phyloP scores from a whole-genome alignment of 2,329 filamentous ascomycete species.

The Claviceps maximensis region DNA sequence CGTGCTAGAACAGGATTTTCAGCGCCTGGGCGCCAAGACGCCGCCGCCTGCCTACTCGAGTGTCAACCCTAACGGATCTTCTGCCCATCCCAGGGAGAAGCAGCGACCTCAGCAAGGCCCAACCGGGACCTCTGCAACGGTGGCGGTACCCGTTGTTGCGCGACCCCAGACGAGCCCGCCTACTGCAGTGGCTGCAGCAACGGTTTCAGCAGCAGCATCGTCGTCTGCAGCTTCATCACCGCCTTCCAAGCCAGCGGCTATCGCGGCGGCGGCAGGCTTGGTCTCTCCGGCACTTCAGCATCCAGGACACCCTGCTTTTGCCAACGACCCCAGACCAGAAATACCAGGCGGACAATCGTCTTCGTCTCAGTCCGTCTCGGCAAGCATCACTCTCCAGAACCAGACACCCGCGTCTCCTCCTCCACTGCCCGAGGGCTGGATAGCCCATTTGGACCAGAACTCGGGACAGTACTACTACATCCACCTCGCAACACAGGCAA shows the following conservation, averaged over 20 bases:
- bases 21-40: slow-evolving; percentile 67
- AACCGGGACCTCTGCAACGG: slow-evolving; percentile 8
- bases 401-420: slow-evolving; percentile 71
- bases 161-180: slow-evolving; percentile 5
- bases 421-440: slow-evolving; percentile 94
- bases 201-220: not conserved
- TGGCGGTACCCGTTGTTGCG: slow-evolving; percentile 11
- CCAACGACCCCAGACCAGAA: slow-evolving; percentile 58
- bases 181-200: slow-evolving; percentile 6
- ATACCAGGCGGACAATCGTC: slow-evolving; percentile 32
- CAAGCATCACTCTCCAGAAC: slow-evolving; percentile 22
- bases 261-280: slow-evolving; percentile 16
- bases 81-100: slow-evolving; percentile 71
- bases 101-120: slow-evolving; percentile 32
- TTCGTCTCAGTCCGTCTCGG: slow-evolving; percentile 27
- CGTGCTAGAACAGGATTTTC: slow-evolving; percentile 75
- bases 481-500: slow-evolving; percentile 85
- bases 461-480: slow-evolving; percentile 99
- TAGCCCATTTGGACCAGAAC: slow-evolving; percentile 86
- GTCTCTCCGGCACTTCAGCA: slow-evolving; percentile 39
- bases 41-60: slow-evolving; percentile 94
- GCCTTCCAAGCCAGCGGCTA: slow-evolving; percentile 2
- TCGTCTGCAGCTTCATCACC: not conserved
- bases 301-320: slow-evolving; percentile 75
- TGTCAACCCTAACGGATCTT: slow-evolving; percentile 39